phyloP scores from a whole-genome alignment of 257 asterid genomes.

The Avicennia marina region DNA sequence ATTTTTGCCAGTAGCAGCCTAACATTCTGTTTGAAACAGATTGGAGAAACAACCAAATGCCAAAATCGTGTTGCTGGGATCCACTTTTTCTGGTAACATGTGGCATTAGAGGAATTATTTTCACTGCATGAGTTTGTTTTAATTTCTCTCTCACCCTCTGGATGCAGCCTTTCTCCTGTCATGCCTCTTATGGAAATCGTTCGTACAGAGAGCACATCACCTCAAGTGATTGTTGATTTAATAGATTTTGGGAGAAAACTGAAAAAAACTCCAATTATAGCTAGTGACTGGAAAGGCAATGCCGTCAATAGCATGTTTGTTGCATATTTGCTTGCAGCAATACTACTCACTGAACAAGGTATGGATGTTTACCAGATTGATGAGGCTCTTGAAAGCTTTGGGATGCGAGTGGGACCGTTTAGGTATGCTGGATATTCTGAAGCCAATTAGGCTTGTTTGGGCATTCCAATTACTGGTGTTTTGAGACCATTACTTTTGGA shows the following conservation, averaged over 20 bases:
- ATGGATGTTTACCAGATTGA: conserved; percentile 44
- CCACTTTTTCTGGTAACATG: conserved; percentile 42
- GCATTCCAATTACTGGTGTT: neutral
- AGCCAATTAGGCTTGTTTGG: neutral
- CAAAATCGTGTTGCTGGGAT: conserved; percentile 35
- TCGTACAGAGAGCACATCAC: conserved; percentile 27
- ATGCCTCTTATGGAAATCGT: conserved; percentile 45
- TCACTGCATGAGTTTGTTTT: conserved; percentile 5
- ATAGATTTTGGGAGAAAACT: conserved; percentile 41
- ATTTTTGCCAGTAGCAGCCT: conserved; percentile 41
- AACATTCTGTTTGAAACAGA: conserved; percentile 25
- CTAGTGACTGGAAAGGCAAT: conserved; percentile 34
- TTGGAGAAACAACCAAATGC: conserved; percentile 38
- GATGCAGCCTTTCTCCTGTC: conserved; percentile 44
- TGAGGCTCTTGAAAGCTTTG: conserved; percentile 39
- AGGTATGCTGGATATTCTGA: conserved; percentile 30
- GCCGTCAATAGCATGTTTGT: conserved; percentile 41
- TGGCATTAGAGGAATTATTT: neutral
- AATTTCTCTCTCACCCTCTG: conserved; percentile 6
- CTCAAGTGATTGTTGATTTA: conserved; percentile 45
- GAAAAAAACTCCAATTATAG: conserved; percentile 50
- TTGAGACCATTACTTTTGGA: neutral
- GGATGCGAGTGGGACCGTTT: conserved; percentile 53
- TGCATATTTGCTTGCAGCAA: conserved; percentile 44
- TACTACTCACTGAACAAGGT: conserved; percentile 41